These are phyloP conservation scores for Paxillus involutus DNA, from an alignment of 768 basidiomycete species.

Conservation along the genomic window DNA sequence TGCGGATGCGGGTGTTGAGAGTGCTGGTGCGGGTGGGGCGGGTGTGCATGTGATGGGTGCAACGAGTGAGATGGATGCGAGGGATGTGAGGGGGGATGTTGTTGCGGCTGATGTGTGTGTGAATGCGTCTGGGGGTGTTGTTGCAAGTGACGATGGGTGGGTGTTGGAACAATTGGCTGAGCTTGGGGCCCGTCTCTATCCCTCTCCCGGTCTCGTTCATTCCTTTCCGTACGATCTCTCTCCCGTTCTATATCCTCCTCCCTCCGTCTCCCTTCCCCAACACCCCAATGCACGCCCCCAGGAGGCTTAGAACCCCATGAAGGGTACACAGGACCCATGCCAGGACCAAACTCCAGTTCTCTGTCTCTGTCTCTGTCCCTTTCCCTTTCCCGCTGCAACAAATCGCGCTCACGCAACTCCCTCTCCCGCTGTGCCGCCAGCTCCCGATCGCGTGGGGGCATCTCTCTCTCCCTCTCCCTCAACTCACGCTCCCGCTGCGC, in stretches of 20 bases:
- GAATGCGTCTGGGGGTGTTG: constrained; percentile 34
- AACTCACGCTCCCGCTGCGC: constrained; percentile 29
- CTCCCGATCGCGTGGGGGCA: constrained; percentile 21
- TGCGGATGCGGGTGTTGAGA: constrained; percentile 32
- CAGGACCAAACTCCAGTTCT: constrained; percentile 24
- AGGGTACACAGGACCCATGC: constrained; percentile 17
- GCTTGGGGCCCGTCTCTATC: constrained; percentile 23
- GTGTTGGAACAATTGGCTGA: constrained; percentile 20
- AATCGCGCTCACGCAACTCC: constrained; percentile 19
- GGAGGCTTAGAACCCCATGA: constrained; percentile 34
- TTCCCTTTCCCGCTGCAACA: constrained; percentile 7
- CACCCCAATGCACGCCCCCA: constrained; percentile 31
- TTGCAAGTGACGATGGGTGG: constrained; percentile 31
- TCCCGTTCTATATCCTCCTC: constrained; percentile 35
- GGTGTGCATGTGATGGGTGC: constrained; percentile 26
- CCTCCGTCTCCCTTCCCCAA: constrained; percentile 34
- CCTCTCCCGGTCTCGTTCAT: constrained; percentile 28
- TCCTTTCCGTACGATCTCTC: constrained; percentile 22
- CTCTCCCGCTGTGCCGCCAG: constrained; percentile 21
- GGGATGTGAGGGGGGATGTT: constrained; percentile 11
- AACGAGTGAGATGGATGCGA: constrained; percentile 21
- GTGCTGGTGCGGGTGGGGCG: constrained; percentile 33
- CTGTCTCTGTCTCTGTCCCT: constrained; percentile 24
- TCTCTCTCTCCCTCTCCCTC: constrained; percentile 16
- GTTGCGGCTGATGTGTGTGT: constrained; percentile 36